Percentiles rank a stretch among this genome's conserved stretches.
These are phyloP conservation scores for Fusarium pilosicola DNA, from an alignment of 2,329 filamentous ascomycete species.

Conservation along the genomic window DNA sequence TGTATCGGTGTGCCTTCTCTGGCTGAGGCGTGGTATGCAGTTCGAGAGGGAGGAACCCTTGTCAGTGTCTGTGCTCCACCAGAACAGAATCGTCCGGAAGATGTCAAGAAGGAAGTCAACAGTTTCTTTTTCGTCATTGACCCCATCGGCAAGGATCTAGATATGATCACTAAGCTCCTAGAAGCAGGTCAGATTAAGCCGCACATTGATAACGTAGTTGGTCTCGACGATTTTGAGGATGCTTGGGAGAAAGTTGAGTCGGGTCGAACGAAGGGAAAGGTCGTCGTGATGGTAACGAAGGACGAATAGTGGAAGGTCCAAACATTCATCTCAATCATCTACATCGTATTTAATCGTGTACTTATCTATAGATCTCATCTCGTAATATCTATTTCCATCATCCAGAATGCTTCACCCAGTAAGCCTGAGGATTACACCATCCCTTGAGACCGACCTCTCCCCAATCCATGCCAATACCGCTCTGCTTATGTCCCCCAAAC, in stretches of 20 bases:
- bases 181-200: conserved; percentile 27
- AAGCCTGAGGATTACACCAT: conserved; percentile 8
- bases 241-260: conserved; percentile 34
- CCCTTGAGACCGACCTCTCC: conserved; percentile 43
- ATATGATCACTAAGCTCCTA: conserved; percentile 15
- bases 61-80: conserved; percentile 18
- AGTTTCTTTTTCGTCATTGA: conserved; percentile 27
- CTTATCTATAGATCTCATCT: not conserved
- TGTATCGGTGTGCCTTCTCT: conserved; percentile 26
- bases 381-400: not conserved
- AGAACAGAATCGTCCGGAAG: conserved; percentile 14
- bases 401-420: conserved; percentile 1
- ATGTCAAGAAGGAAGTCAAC: conserved; percentile 11
- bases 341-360: not conserved
- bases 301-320: not conserved
- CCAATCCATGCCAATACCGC: conserved; percentile 60
- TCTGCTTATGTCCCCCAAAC: conserved; percentile 63
- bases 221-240: conserved; percentile 5
- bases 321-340: not conserved
- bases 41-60: conserved; percentile 17
- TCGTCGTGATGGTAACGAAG: not conserved
- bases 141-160: conserved; percentile 20
- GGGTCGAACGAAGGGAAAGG: conserved; percentile 21
- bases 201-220: conserved; percentile 28
- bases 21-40: conserved; percentile 19